phyloP scores from a whole-genome alignment of 352 stramenopile genomes.

The Globisporangium acanthophoron region DNA sequence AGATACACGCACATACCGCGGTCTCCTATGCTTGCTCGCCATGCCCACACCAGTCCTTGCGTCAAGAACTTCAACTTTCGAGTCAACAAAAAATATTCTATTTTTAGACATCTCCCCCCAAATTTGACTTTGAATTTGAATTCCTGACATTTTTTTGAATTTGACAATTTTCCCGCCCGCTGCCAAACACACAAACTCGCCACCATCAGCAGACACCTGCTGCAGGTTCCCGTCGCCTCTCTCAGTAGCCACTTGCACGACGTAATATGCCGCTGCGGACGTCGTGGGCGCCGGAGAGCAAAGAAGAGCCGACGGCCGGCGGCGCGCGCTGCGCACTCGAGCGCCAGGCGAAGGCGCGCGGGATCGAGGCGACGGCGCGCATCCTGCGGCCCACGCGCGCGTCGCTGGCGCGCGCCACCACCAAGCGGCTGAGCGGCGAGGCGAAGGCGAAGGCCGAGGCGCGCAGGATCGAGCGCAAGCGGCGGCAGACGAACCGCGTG shows the following conservation, averaged over 20 bases:
- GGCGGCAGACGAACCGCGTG: conserved; percentile 25
- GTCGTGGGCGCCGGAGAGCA: conserved; percentile 4
- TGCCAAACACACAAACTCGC: no score
- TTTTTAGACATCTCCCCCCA: no score
- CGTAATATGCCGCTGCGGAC: conserved; percentile 7
- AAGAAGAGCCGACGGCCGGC: conserved; percentile 3
- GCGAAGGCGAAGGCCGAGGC: conserved; percentile 36
- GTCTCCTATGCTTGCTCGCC: neutral
- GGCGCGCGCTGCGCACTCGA: conserved; percentile 24
- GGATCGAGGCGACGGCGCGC: conserved; percentile 54
- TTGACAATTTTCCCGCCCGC: no score
- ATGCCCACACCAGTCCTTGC: neutral
- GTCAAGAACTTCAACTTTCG: no score
- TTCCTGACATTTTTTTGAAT: neutral
- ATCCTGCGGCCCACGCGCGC: conserved; percentile 51
- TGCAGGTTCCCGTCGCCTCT: neutral
- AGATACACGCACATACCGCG: neutral
- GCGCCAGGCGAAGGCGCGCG: conserved; percentile 39
- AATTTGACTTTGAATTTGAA: no score
- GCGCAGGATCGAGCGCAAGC: conserved; percentile 24
- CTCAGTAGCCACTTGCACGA: neutral
- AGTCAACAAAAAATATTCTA: no score
- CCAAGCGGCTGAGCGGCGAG: conserved; percentile 38
- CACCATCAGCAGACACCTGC: neutral
- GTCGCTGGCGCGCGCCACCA: conserved; percentile 39